phyloP scores from a whole-genome alignment of 2,329 filamentous ascomycete species.

The Penicillium sp. region DNA sequence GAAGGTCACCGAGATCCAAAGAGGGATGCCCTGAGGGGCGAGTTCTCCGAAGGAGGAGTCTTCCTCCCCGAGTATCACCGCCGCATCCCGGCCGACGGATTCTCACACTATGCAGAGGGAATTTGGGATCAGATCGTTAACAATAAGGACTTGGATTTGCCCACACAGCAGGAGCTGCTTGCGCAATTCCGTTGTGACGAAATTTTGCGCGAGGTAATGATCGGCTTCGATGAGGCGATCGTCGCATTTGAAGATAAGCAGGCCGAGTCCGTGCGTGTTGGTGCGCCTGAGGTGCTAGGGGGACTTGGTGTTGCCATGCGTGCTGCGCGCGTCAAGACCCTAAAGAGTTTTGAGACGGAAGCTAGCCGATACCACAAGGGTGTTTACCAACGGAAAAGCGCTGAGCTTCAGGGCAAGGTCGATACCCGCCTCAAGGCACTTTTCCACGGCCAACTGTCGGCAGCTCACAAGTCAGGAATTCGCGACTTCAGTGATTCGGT shows the following conservation, averaged over 20 bases:
- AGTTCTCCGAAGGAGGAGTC: constrained; percentile 75
- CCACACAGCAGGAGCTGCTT: constrained; percentile 93
- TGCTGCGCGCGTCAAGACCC: constrained; percentile 65
- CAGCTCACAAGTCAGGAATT: constrained; percentile 86
- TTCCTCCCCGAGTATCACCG: constrained; percentile 94
- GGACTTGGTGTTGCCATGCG: constrained; percentile 74
- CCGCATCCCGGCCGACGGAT: constrained; percentile 94
- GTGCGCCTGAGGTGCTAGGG: constrained; percentile 68
- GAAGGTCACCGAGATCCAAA: constrained; percentile 73
- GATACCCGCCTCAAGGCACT: constrained; percentile 84
- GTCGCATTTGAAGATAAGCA: constrained; percentile 82
- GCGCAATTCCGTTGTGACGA: constrained; percentile 98
- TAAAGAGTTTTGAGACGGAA: constrained; percentile 84
- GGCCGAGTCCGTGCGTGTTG: constrained; percentile 68
- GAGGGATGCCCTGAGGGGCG: constrained; percentile 57
- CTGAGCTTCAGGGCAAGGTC: constrained; percentile 81
- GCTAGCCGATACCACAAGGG: constrained; percentile 96
- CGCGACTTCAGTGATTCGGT: constrained; percentile 83
- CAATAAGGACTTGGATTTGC: constrained; percentile 96
- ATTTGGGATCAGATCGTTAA: constrained; percentile 98
- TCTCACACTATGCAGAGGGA: constrained; percentile 86
- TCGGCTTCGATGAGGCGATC: constrained; percentile 79
- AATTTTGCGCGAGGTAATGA: constrained; percentile 83
- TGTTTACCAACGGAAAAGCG: constrained; percentile 81
- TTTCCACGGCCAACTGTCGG: constrained; percentile 82